Evolutionary conservation across 2,329 filamentous ascomycete species (phyloP).

Genomic region (Ophiostoma pallidulum): DNA sequence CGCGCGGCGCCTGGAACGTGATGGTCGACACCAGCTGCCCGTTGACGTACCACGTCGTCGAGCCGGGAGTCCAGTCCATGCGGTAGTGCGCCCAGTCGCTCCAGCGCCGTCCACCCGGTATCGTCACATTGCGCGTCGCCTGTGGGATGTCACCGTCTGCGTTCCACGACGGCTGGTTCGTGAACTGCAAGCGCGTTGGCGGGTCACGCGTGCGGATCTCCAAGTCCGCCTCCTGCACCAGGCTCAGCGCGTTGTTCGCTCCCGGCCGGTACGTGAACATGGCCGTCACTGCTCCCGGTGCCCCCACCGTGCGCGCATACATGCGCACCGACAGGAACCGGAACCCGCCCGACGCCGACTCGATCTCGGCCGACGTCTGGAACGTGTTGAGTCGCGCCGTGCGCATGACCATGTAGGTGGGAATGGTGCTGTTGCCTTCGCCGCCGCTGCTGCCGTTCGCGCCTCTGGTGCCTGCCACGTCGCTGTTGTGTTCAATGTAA

Average conservation of each 20-base stretch:
- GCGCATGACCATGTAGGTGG: slow-evolving; percentile 17
- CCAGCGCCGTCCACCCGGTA: slow-evolving; percentile 31
- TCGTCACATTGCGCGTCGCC: slow-evolving; percentile 31
- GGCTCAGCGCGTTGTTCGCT: slow-evolving; percentile 14
- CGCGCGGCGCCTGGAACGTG: slow-evolving; percentile 38
- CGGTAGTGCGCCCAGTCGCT: slow-evolving; percentile 41
- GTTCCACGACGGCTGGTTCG: slow-evolving; percentile 41
- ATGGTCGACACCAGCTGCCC: slow-evolving; percentile 34
- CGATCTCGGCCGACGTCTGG: slow-evolving; percentile 24
- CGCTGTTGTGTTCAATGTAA: slow-evolving; percentile 29
- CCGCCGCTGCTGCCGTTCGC: no score
- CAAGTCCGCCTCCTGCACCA: slow-evolving; percentile 29
- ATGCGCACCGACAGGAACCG: slow-evolving; percentile 26
- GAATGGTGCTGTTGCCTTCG: no score
- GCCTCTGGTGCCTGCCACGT: slow-evolving; percentile 19
- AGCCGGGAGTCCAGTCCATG: slow-evolving; percentile 40
- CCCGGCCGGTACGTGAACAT: slow-evolving; percentile 27
- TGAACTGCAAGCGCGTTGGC: slow-evolving; percentile 32
- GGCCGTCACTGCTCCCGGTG: slow-evolving; percentile 25
- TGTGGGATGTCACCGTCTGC: slow-evolving; percentile 30
- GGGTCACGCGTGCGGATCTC: slow-evolving; percentile 33
- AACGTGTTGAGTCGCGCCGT: slow-evolving; percentile 17
- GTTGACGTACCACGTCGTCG: slow-evolving; percentile 41
- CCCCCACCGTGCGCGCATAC: slow-evolving; percentile 24
- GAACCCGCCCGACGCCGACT: slow-evolving; percentile 22